Evolutionary conservation across 192 early-diverging fungal species (phyloP).

Genomic region (Oehlia diaphana): DNA sequence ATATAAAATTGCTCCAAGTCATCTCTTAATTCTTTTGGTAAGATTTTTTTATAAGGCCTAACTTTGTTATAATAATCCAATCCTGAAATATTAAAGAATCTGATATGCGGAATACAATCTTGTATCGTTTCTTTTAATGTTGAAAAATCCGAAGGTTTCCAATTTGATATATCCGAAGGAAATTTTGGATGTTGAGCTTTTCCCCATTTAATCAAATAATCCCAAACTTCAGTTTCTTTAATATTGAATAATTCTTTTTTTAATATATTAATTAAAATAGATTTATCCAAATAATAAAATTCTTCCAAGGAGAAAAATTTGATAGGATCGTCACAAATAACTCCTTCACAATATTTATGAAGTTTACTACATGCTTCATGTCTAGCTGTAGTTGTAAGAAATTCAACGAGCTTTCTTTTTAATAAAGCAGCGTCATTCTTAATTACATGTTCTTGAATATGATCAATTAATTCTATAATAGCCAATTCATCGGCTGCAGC

Average conservation of each 20-base stretch:
- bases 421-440: constrained; percentile 9
- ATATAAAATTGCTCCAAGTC: not conserved
- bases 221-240: constrained; percentile 30
- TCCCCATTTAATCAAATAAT: constrained; percentile 24
- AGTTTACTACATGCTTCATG: constrained; percentile 17
- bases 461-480: constrained; percentile 10
- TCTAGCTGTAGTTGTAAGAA: not conserved
- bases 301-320: constrained; percentile 10
- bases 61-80: constrained; percentile 24
- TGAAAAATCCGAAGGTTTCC: not conserved
- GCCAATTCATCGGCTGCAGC: constrained; percentile 27
- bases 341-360: not conserved
- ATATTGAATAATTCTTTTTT: constrained; percentile 16
- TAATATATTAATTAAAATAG: constrained; percentile 5
- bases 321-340: constrained; percentile 11
- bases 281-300: constrained; percentile 1
- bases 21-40: constrained; percentile 17
- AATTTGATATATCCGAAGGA: not conserved
- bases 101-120: constrained; percentile 20
- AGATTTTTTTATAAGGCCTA: constrained; percentile 7
- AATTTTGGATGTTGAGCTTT: constrained; percentile 6
- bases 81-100: constrained; percentile 23
- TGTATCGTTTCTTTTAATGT: not conserved
- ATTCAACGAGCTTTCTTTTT: constrained; percentile 3
- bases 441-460: constrained; percentile 26